Percentiles rank a stretch among this genome's conserved stretches.
These are phyloP conservation scores for Spiromastix sp. DNA, from an alignment of 2,329 filamentous ascomycete genomes.

Conservation along the genomic window DNA sequence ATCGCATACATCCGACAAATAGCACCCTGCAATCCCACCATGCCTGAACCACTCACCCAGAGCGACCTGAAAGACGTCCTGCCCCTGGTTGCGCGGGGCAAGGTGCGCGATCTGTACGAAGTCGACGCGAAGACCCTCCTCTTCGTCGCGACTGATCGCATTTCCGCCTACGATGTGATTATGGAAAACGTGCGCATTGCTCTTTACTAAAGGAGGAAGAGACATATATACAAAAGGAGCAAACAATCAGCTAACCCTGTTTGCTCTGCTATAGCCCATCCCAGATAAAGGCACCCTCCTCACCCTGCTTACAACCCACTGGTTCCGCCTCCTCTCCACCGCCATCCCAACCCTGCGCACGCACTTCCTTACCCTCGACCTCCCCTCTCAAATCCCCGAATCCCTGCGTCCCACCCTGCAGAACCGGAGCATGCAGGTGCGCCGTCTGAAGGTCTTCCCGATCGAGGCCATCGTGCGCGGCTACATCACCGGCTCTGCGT, in stretches of 20 bases:
- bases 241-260: not conserved
- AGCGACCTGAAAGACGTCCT: constrained; percentile 35
- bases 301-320: constrained; percentile 56
- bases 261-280: no score
- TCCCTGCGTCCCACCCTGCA: constrained; percentile 44
- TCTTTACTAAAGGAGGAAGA: no score
- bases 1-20: no score
- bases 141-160: constrained; percentile 79
- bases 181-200: constrained; percentile 58
- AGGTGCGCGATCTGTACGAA: constrained; percentile 73
- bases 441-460: constrained; percentile 62
- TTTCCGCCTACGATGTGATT: constrained; percentile 91
- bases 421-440: constrained; percentile 66
- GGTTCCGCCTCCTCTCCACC: constrained; percentile 53
- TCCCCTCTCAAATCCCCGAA: constrained; percentile 41
- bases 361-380: constrained; percentile 50
- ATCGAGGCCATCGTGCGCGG: constrained; percentile 81
- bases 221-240: no score
- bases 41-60: constrained; percentile 29
- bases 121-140: constrained; percentile 62
- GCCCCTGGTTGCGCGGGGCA: constrained; percentile 50
- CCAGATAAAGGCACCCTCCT: constrained; percentile 58
- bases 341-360: constrained; percentile 49
- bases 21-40: no score
- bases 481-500: constrained; percentile 79